phyloP scores from a whole-genome alignment of 192 early-diverging fungal genomes.

The Coemansia sp. region DNA sequence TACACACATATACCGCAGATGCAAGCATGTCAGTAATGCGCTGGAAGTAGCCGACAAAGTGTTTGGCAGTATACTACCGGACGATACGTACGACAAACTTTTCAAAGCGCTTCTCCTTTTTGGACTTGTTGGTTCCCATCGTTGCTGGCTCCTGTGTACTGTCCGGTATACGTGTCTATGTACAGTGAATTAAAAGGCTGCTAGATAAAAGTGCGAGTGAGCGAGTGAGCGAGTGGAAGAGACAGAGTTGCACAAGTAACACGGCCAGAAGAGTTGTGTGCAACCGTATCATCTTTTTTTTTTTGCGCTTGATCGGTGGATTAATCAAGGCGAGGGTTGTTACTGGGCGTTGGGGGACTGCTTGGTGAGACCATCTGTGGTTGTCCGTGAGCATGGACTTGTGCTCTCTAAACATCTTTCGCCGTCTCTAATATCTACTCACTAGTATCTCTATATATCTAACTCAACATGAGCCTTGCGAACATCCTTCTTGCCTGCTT shows the following conservation, averaged over 20 bases:
- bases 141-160: background rate
- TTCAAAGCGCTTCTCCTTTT: constrained; percentile 76
- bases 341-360: background rate
- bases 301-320: background rate
- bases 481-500: constrained; percentile 42
- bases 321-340: background rate
- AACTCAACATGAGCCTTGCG: constrained; percentile 32
- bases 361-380: background rate
- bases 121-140: constrained; percentile 59
- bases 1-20: background rate
- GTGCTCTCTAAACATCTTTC: background rate
- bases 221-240: background rate
- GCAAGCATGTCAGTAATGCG: background rate
- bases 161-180: background rate
- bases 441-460: background rate
- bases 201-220: background rate
- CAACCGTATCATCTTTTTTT: constrained; percentile 12
- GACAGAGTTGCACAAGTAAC: background rate
- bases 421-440: background rate
- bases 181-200: background rate
- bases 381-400: background rate
- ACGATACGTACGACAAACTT: constrained; percentile 67
- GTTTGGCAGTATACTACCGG: background rate
- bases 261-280: background rate
- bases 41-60: constrained; percentile 22